Conservation (phyloP, 2,329 filamentous ascomycete species). For the Camillea tinctor region DNA sequence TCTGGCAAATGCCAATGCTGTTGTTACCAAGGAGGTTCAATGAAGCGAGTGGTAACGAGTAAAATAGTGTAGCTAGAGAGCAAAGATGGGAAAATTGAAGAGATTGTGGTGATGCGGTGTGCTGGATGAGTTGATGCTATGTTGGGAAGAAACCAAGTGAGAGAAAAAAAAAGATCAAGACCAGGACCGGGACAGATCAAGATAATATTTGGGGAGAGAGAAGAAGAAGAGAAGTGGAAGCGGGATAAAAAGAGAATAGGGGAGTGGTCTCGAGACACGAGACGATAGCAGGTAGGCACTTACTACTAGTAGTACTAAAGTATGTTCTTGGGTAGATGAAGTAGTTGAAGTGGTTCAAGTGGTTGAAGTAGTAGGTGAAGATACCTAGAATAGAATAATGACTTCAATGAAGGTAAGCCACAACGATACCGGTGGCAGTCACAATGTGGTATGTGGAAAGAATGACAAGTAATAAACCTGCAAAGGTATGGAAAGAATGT, state of each 20-base stretch:
- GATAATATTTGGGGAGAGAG: neutral
- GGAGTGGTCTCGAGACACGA: conserved; percentile 5
- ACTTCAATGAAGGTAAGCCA: too few relatives aligned
- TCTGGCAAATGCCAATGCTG: conserved; percentile 30
- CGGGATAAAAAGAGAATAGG: conserved; percentile 23
- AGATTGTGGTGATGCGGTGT: conserved; percentile 39
- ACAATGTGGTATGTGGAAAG: neutral
- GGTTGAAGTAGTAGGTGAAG: too few relatives aligned
- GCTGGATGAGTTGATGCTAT: conserved; percentile 48
- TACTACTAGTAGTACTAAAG: neutral
- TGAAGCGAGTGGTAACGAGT: conserved; percentile 56
- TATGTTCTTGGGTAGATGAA: too few relatives aligned
- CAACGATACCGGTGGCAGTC: neutral
- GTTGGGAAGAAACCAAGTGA: conserved; percentile 35
- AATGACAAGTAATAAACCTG: neutral
- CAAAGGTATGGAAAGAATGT: neutral
- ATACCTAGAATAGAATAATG: too few relatives aligned
- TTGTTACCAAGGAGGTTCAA: conserved; percentile 52
- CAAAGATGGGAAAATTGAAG: conserved; percentile 51
- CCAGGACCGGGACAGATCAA: neutral
- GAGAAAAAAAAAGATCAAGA: conserved; percentile 21
- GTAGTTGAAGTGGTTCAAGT: too few relatives aligned
- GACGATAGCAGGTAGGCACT: conserved; percentile 3
- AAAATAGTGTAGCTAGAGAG: conserved; percentile 61
- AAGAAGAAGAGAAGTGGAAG: conserved; percentile 8